Evolutionary conservation across 2,329 filamentous ascomycete genomes (phyloP).

Genomic region (Beauveria sp.): DNA sequence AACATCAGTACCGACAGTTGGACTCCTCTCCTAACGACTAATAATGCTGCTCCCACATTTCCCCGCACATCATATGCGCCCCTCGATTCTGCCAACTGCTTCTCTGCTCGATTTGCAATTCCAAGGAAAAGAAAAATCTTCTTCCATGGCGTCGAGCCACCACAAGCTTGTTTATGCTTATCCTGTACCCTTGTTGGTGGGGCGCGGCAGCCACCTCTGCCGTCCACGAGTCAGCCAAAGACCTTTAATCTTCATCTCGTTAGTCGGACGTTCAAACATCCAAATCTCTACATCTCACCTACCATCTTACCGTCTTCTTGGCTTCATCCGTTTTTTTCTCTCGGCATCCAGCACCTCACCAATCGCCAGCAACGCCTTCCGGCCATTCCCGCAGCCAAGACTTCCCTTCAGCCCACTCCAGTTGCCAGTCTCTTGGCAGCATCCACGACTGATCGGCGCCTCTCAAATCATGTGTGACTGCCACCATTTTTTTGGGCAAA

Average conservation of each 20-base stretch:
- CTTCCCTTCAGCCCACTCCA: not conserved
- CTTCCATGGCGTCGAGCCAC: not conserved
- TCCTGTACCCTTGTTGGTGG: not conserved
- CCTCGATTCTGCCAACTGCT: too few species aligned
- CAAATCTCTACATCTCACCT: not conserved
- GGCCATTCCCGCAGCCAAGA: not conserved
- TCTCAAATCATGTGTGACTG: not conserved
- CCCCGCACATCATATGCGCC: too few species aligned
- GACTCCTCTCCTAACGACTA: too few species aligned
- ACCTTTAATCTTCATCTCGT: not conserved
- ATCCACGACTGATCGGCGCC: not conserved
- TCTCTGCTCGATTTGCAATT: too few species aligned
- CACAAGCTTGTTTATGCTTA: slow-evolving; percentile 1
- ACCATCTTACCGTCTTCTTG: not conserved
- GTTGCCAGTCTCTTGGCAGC: not conserved
- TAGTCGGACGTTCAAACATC: too few species aligned
- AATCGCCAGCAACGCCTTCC: not conserved
- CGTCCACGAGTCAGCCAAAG: too few species aligned
- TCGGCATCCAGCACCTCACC: not conserved
- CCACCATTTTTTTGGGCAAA: too few species aligned
- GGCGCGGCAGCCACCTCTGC: too few species aligned
- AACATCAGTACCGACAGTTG: too few species aligned
- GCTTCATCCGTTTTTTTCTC: not conserved
- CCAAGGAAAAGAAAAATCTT: not conserved
- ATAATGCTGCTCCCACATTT: too few species aligned